A percentile compares a stretch with the other conserved stretches of the same genome.
Evolutionary conservation across 1,139 yeast genomes (phyloP).

Genomic region (Hansenula sp.): DNA sequence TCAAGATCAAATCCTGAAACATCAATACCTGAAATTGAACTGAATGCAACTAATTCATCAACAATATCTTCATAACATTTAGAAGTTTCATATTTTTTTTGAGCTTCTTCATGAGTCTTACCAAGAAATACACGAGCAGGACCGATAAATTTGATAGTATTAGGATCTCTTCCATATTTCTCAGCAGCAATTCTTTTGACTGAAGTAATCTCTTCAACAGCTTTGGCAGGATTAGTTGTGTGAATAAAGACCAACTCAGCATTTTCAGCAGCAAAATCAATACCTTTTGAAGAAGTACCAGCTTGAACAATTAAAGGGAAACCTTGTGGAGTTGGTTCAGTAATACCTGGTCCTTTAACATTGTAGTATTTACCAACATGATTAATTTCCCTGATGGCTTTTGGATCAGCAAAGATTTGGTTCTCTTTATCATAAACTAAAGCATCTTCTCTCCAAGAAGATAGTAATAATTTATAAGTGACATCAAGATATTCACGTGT

Average conservation of each 20-base stretch:
- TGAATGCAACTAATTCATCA: neutral
- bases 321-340: constrained; percentile 35
- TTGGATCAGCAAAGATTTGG: constrained; percentile 30
- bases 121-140: neutral
- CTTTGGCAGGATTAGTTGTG: no score
- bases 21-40: constrained; percentile 4
- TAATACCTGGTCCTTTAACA: constrained; percentile 33
- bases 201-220: no score
- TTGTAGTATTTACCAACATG: constrained; percentile 31
- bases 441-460: constrained; percentile 39
- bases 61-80: constrained; percentile 28
- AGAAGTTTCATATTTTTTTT: neutral
- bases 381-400: constrained; percentile 28
- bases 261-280: constrained; percentile 33
- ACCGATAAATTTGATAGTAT: constrained; percentile 12
- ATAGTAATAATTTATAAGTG: constrained; percentile 30
- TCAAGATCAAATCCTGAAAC: constrained; percentile 1
- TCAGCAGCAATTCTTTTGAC: constrained; percentile 16
- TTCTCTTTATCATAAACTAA: constrained; percentile 24
- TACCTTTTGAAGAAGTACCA: constrained; percentile 33
- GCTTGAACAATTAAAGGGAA: constrained; percentile 36
- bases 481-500: constrained; percentile 35
- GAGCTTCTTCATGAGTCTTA: neutral
- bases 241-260: constrained; percentile 33
- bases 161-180: constrained; percentile 21